Evolutionary conservation across 129 eudicot genomes (phyloP).

Genomic region (Rutidosis leptorrhynchoides): DNA sequence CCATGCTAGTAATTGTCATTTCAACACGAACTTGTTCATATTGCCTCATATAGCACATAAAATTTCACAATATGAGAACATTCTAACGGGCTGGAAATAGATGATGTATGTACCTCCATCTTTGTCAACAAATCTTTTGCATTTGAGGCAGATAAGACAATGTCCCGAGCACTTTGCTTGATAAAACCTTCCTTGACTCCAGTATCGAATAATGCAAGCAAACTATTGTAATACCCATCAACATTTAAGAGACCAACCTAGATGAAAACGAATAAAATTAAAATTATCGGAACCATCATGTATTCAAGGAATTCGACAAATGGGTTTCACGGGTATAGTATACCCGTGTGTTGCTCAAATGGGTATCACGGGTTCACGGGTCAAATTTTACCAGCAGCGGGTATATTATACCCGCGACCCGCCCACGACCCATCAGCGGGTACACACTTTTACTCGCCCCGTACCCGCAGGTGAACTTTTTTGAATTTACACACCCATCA

Average conservation of each 20-base stretch:
- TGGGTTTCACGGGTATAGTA: too few species aligned
- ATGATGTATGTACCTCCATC: slow-evolving; percentile 65
- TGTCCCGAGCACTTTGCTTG: slow-evolving; percentile 66
- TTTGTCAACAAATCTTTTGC: slow-evolving; percentile 64
- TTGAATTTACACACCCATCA: too few species aligned
- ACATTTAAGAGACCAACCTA: slow-evolving; percentile 91
- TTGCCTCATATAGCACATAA: background rate
- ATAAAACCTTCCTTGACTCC: slow-evolving; percentile 98
- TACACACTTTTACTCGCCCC: too few species aligned
- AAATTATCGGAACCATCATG: slow-evolving; percentile 11
- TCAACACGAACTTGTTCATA: background rate
- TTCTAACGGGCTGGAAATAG: background rate
- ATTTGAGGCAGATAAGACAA: slow-evolving; percentile 76
- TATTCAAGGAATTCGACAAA: background rate
- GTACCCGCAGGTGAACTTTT: too few species aligned
- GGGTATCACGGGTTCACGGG: too few species aligned
- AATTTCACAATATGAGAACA: background rate
- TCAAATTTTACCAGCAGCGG: too few species aligned
- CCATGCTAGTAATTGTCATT: background rate
- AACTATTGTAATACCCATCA: slow-evolving; percentile 79
- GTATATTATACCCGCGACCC: too few species aligned
- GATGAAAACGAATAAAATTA: slow-evolving; percentile 5
- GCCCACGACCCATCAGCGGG: too few species aligned
- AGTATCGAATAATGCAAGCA: slow-evolving; percentile 83
- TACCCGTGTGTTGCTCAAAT: too few species aligned